Percentiles rank a stretch among this genome's conserved stretches.
Evolutionary conservation across 192 early-diverging fungal genomes (phyloP).

Genomic region (Gonapodya prolifera): DNA sequence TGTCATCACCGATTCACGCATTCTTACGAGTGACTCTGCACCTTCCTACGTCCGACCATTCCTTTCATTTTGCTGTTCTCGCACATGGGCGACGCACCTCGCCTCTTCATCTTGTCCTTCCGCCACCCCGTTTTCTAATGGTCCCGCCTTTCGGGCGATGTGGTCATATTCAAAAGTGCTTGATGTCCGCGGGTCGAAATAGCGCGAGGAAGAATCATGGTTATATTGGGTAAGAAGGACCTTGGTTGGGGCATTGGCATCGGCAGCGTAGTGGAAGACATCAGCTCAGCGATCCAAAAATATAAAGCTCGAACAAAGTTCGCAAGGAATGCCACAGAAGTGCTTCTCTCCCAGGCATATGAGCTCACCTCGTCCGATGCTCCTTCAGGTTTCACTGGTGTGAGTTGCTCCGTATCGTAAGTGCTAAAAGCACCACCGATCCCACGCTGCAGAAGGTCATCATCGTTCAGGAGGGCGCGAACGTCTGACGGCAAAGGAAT

Average conservation of each 20-base stretch:
- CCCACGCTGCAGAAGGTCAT: conserved; percentile 53
- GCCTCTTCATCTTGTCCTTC: neutral
- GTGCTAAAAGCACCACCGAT: conserved; percentile 56
- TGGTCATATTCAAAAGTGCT: neutral
- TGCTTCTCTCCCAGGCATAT: conserved; percentile 11
- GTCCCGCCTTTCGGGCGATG: neutral
- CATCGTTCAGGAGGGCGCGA: conserved; percentile 68
- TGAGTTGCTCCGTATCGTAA: conserved; percentile 76
- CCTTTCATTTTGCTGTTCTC: too few relatives aligned
- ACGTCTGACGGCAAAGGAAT: conserved; percentile 50
- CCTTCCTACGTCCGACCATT: too few relatives aligned
- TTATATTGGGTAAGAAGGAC: neutral
- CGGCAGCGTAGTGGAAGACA: conserved; percentile 1
- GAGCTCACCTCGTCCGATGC: conserved; percentile 36
- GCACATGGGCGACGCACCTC: neutral
- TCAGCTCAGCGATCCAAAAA: neutral
- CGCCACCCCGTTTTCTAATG: neutral
- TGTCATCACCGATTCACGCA: neutral
- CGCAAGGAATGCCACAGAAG: neutral
- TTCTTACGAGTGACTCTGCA: neutral
- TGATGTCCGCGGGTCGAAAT: neutral
- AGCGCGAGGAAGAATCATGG: neutral
- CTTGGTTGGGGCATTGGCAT: too few relatives aligned
- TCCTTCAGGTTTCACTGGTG: conserved; percentile 56
- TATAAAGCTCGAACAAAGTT: neutral